These are phyloP conservation scores for Handroanthus guayacan DNA, from an alignment of 257 asterid species.

Conservation along the genomic window DNA sequence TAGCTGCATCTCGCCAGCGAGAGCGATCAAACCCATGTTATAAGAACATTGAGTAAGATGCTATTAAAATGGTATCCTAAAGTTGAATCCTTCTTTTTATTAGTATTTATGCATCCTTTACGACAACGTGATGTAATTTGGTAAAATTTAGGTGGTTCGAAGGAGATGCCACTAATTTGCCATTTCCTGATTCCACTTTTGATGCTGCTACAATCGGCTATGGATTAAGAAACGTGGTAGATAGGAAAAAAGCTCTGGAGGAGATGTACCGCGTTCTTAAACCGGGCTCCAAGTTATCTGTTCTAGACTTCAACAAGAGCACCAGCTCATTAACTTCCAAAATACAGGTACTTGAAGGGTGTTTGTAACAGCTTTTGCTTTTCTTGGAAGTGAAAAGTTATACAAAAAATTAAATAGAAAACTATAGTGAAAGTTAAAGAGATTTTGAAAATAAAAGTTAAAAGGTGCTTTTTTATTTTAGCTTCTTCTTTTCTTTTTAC, in stretches of 20 bases:
- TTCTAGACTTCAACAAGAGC: conserved; percentile 66
- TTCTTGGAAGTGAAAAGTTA: too few species aligned
- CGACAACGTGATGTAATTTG: conserved; percentile 15
- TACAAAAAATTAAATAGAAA: too few species aligned
- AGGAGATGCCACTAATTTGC: conserved; percentile 66
- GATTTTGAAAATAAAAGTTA: too few species aligned
- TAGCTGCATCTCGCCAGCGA: conserved; percentile 59
- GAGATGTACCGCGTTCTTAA: conserved; percentile 65
- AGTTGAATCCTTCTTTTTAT: neutral
- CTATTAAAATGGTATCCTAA: neutral
- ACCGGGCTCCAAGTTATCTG: conserved; percentile 57
- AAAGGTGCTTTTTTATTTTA: too few species aligned
- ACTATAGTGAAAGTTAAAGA: too few species aligned
- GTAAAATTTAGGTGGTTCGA: conserved; percentile 58
- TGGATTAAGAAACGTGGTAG: conserved; percentile 63
- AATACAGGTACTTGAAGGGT: conserved; percentile 56
- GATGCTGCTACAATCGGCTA: conserved; percentile 68
- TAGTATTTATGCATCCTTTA: neutral
- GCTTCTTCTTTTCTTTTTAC: too few species aligned
- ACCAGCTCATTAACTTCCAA: conserved; percentile 36
- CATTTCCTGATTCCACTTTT: conserved; percentile 57
- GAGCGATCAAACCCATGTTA: conserved; percentile 49
- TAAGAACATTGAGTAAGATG: conserved; percentile 69
- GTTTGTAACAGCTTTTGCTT: too few species aligned
- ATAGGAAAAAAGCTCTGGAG: conserved; percentile 52